These are phyloP conservation scores for Aureobasidium sp. DNA, from an alignment of 2,329 filamentous ascomycete genomes.

Conservation along the genomic window DNA sequence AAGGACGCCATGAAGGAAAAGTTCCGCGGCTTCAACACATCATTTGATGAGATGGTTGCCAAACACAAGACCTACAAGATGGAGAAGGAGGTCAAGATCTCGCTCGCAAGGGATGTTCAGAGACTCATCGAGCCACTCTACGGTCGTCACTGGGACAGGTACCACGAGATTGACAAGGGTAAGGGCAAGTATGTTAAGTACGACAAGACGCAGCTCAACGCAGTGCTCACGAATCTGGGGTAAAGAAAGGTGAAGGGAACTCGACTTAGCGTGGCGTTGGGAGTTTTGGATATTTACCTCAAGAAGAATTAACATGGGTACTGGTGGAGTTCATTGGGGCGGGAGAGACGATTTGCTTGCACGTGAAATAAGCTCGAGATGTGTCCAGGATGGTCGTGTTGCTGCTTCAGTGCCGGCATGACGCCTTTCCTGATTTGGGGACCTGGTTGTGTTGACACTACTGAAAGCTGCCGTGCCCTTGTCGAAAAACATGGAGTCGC, in stretches of 20 bases:
- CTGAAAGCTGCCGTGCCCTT: not conserved
- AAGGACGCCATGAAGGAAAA: slow-evolving; percentile 96
- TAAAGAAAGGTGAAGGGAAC: slow-evolving; percentile 1
- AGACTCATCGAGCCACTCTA: slow-evolving; percentile 91
- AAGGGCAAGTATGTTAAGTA: slow-evolving; percentile 98
- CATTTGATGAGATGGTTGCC: slow-evolving; percentile 80
- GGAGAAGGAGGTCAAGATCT: slow-evolving; percentile 80
- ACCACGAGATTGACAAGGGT: slow-evolving; percentile 95
- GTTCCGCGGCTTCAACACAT: slow-evolving; percentile 82
- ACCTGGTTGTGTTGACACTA: not conserved
- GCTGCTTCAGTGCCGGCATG: slow-evolving; percentile 4
- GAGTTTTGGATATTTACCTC: not conserved
- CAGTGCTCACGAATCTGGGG: slow-evolving; percentile 37
- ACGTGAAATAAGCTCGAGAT: not conserved
- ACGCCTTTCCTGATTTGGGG: slow-evolving; percentile 1
- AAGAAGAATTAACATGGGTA: not conserved
- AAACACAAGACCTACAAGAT: slow-evolving; percentile 79
- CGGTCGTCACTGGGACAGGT: slow-evolving; percentile 90
- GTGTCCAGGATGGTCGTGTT: slow-evolving; percentile 5
- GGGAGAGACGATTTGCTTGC: not conserved
- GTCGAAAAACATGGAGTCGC: not conserved
- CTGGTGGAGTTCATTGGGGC: not conserved
- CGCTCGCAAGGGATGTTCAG: slow-evolving; percentile 77
- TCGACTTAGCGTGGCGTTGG: slow-evolving; percentile 15
- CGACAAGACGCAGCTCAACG: slow-evolving; percentile 74